Base-by-base conservation (phyloP, 1,139 yeast species). In the Yamadazyma siamensis region DNA sequence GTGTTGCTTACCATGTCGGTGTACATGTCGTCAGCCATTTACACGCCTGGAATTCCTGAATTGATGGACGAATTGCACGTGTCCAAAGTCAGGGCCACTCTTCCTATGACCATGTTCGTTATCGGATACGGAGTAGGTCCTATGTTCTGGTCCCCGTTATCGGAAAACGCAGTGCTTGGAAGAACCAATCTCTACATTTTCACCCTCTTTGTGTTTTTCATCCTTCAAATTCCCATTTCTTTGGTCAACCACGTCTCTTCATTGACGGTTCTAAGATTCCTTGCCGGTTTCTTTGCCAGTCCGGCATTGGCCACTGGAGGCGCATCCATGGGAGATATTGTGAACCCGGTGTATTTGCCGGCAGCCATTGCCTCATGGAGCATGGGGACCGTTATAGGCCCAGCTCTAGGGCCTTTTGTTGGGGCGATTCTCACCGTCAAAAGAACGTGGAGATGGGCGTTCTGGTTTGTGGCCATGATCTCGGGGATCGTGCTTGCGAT, bases 61-160 rank as follows among this genome's bases (percentile, higher is more conserved):
- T 52, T 78, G 27, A 57, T 63, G 49, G 53, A 52, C 14, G 65
- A 70, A 14, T 71, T 75, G 37, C 42, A 52, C 8, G 57, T 72
- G 3, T 51, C 68, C 9, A 55, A 56, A 30, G 66, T 63, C 8
- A 62, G 59, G 3, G 74, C 77, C 0, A 56, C 67, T 1, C 49
- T 77, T 9, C 74, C 76, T 5, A 54, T 57, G 25, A 40, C 61
- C 2, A 29, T 54, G 38, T 57, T 53, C 41, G 76, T 76, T 11
- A 41, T 75, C 13, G 82, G 80, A 2, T 75, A 74, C 41, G 81
- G 79, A 21, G 29, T 71, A 21, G 81, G 81, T 0, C 80, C 80
- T 6, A 55, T 73, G 62, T 34, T 75, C 1, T 65, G 73, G 31
- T 63, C 79, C 3, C 82, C 83, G 2, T 37, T 76, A 35, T 66